These are phyloP conservation scores for Zangia roseola DNA, from an alignment of 768 basidiomycete species.

Conservation along the genomic window DNA sequence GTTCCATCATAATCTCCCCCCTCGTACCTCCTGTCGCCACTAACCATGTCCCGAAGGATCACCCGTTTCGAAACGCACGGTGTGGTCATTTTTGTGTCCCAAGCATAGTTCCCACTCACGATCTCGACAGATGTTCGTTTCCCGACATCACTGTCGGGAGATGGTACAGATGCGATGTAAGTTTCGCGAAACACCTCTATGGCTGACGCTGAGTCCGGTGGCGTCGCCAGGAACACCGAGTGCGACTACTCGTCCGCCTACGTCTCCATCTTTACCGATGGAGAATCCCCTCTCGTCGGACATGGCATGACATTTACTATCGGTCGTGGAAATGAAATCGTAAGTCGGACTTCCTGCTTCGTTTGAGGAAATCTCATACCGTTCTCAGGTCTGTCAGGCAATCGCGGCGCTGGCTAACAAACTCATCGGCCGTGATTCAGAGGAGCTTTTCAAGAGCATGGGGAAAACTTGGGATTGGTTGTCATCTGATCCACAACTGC, in stretches of 20 bases:
- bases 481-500: conserved; percentile 83
- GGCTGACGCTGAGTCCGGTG: not conserved
- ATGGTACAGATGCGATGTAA: conserved; percentile 93
- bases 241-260: conserved; percentile 97
- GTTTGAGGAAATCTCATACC: not conserved
- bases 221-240: conserved; percentile 75
- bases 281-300: conserved; percentile 70
- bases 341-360: conserved; percentile 26
- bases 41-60: conserved; percentile 42
- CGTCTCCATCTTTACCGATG: conserved; percentile 66
- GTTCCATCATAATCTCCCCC: not conserved
- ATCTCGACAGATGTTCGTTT: conserved; percentile 74
- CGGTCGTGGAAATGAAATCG: conserved; percentile 93
- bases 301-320: conserved; percentile 95
- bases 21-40: not conserved
- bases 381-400: conserved; percentile 68
- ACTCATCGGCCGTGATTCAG: conserved; percentile 80
- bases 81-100: conserved; percentile 21
- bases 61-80: conserved; percentile 60
- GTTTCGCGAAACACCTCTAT: conserved; percentile 12
- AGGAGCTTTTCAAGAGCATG: conserved; percentile 86
- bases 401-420: conserved; percentile 78
- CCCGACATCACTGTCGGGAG: conserved; percentile 86
- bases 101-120: not conserved
- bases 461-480: conserved; percentile 88